Percentiles rank a stretch among this genome's conserved stretches.
Evolutionary conservation across 1,284 basidiomycete species (phyloP).

Genomic region (Ganoderma lucidum): DNA sequence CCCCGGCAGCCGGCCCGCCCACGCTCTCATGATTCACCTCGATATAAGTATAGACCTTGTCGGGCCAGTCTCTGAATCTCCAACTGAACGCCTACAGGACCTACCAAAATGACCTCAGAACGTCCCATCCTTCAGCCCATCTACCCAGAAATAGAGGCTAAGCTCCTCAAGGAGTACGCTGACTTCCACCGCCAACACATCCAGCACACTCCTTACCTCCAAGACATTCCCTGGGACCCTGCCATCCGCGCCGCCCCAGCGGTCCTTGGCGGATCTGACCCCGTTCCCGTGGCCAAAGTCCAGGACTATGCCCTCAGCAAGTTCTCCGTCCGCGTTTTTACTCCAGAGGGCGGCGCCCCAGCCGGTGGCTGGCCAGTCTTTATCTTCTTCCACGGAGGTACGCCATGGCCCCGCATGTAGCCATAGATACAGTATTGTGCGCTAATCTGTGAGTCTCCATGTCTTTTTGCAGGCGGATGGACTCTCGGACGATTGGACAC

Average conservation of each 20-base stretch:
- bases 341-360: conserved; percentile 59
- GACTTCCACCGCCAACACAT: conserved; percentile 64
- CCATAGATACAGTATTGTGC: conserved; percentile 6
- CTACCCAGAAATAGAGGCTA: conserved; percentile 61
- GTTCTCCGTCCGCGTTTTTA: conserved; percentile 62
- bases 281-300: conserved; percentile 60
- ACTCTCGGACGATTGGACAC: conserved; percentile 68
- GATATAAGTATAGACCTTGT: neutral
- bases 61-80: neutral
- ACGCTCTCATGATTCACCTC: neutral
- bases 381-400: conserved; percentile 69
- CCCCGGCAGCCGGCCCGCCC: neutral
- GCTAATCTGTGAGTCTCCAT: neutral
- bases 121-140: conserved; percentile 54
- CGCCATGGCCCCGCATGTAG: conserved; percentile 17
- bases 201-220: conserved; percentile 53
- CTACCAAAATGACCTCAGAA: conserved; percentile 35
- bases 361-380: conserved; percentile 66
- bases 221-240: conserved; percentile 68
- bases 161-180: conserved; percentile 69
- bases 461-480: conserved; percentile 62
- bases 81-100: neutral
- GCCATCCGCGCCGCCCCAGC: conserved; percentile 59
- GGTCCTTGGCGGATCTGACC: conserved; percentile 62
- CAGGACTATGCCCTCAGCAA: conserved; percentile 57